Percentiles rank a stretch among this genome's conserved stretches.
Conservation (phyloP, 2,329 filamentous ascomycete species). For the Monilinia fructigena region DNA sequence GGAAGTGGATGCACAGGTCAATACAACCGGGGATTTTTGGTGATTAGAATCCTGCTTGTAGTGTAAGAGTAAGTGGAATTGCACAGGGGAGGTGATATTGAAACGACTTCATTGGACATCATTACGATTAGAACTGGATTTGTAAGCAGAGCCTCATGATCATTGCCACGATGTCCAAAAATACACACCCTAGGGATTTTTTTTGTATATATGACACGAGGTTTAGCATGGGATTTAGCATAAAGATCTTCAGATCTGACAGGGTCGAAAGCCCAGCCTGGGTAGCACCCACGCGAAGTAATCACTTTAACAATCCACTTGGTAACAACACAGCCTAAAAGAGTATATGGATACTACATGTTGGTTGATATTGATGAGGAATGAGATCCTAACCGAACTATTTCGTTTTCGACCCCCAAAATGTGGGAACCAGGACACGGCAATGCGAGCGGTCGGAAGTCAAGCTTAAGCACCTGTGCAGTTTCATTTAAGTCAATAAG, state of each 20-base stretch:
- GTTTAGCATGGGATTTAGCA: slow-evolving; percentile 2
- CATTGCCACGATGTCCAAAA: slow-evolving; percentile 13
- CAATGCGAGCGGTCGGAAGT: slow-evolving; percentile 8
- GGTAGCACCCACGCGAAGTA: slow-evolving; percentile 10
- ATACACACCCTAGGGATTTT: slow-evolving; percentile 3
- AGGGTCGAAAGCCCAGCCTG: slow-evolving; percentile 15
- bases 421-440: slow-evolving; percentile 2
- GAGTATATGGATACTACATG: slow-evolving; percentile 5
- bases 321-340: slow-evolving; percentile 13
- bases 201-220: slow-evolving; percentile 11
- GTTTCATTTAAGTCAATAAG: neutral
- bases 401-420: neutral
- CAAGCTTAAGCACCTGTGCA: slow-evolving; percentile 16
- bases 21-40: neutral
- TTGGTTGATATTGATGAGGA: slow-evolving; percentile 8
- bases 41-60: slow-evolving; percentile 1
- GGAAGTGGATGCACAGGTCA: slow-evolving; percentile 14
- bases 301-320: slow-evolving; percentile 12
- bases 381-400: neutral
- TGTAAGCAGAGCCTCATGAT: slow-evolving; percentile 16
- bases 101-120: neutral
- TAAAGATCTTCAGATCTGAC: slow-evolving; percentile 16
- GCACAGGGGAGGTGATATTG: slow-evolving; percentile 10
- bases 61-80: neutral
- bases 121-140: slow-evolving; percentile 13